Base-by-base conservation (phyloP, 2,329 filamentous ascomycete genomes). In the Trichoderma koningiopsis region DNA sequence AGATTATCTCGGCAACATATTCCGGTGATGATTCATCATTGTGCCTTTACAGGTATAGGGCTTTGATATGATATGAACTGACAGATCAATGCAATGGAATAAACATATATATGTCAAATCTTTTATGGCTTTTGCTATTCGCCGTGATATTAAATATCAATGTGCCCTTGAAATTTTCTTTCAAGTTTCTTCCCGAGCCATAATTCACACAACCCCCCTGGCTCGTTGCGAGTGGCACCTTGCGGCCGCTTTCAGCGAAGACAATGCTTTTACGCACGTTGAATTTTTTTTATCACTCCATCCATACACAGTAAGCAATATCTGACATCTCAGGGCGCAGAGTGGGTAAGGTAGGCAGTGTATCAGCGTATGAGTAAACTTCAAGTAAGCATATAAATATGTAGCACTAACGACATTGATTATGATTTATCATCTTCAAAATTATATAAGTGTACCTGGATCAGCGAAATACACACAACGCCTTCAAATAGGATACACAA, bases 401-500 rank as follows among this genome's bases (percentile, higher is more conserved):
- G 14, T 49, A 6, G 10, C 11, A 22, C 3, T 10, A n/a, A 49
- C 37, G n/a, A 49, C 10, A 4, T 49, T 24, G 8, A 22, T 5
- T 2, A 13, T 24, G 11, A 24, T 11, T 13, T 13, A 5, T 49
- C 10, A 22, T 3, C 1, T 24, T 22, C 6, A 22, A 13, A 22
- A 49, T 24, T 49, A 5, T 49, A 14, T 22, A 49, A 4, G 8
- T 1, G 47, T 49, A 49, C 22, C 47, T 49, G n/a, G 19, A n/a
- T 43, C 11, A n/a, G 6, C 49, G 19, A 43, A 43, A n/a, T 22
- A 24, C 40, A 1, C 8, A 14, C 31, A 33, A 33, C 13, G 33
- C 4, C 24, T 3, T 67, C 29, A 59, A n/a, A 59, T 43, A 4
- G 64, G 64, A 71, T 83, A 83, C 1, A 85, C 83, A 61, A 85